Conservation (phyloP, 1,139 yeast species). For the Komagataea norvegica region DNA sequence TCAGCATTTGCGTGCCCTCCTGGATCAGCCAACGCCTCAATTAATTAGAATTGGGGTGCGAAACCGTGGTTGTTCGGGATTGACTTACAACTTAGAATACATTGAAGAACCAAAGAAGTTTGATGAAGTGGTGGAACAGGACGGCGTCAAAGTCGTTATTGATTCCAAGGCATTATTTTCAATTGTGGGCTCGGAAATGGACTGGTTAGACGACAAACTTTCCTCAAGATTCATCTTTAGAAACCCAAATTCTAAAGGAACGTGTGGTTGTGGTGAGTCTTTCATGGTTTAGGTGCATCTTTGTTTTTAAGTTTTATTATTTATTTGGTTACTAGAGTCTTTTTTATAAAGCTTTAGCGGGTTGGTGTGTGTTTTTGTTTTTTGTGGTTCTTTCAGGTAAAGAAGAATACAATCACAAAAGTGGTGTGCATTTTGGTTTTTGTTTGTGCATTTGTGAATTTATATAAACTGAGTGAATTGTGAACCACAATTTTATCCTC, state of each 20-base stretch:
- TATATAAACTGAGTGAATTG: neutral
- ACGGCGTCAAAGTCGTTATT: slow-evolving; percentile 85
- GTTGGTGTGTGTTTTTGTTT: neutral
- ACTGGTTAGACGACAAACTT: slow-evolving; percentile 92
- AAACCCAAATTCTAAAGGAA: slow-evolving; percentile 95
- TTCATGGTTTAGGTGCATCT: slow-evolving; percentile 67
- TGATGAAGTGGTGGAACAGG: slow-evolving; percentile 89
- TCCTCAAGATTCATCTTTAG: slow-evolving; percentile 84
- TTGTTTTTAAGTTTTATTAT: slow-evolving; percentile 2
- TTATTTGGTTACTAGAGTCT: slow-evolving; percentile 3
- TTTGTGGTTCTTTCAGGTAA: neutral
- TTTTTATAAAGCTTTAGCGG: neutral
- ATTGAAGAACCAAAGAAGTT: slow-evolving; percentile 87
- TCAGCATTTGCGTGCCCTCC: slow-evolving; percentile 57
- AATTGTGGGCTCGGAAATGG: slow-evolving; percentile 97
- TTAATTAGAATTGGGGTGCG: slow-evolving; percentile 89
- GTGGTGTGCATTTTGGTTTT: too few species aligned
- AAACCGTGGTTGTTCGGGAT: slow-evolving; percentile 94
- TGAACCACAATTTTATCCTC: neutral
- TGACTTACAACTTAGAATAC: slow-evolving; percentile 86
- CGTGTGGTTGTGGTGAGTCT: slow-evolving; percentile 98
- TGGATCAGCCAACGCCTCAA: slow-evolving; percentile 82
- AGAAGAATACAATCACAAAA: too few species aligned
- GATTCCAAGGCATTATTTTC: slow-evolving; percentile 95
- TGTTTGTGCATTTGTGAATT: neutral